Percentiles rank a stretch among this genome's conserved stretches.
These are phyloP conservation scores for Boletellus ananas DNA, from an alignment of 768 basidiomycete genomes.

Conservation along the genomic window DNA sequence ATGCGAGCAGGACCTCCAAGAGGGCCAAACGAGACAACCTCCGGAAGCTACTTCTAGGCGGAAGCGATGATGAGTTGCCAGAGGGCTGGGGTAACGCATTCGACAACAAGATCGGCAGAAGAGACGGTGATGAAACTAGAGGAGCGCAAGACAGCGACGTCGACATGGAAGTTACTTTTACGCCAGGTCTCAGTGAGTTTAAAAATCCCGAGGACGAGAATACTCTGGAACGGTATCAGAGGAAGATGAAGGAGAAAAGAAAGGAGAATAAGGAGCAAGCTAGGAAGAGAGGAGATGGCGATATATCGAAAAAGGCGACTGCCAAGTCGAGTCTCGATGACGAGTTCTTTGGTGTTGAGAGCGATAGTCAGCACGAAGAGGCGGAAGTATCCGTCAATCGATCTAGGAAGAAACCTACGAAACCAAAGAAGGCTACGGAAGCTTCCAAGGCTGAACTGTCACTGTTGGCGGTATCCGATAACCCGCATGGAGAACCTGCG, in stretches of 20 bases:
- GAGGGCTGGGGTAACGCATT: conserved; percentile 75
- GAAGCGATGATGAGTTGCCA: conserved; percentile 62
- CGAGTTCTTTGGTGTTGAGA: conserved; percentile 68
- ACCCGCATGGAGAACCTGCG: conserved; percentile 50
- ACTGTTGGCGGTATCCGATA: conserved; percentile 55
- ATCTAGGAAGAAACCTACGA: conserved; percentile 22
- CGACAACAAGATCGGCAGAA: conserved; percentile 13
- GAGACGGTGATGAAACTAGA: background rate
- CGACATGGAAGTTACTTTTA: conserved; percentile 96
- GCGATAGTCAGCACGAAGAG: conserved; percentile 25
- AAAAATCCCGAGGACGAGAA: conserved; percentile 69
- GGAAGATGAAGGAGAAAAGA: conserved; percentile 87
- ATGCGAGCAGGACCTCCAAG: conserved; percentile 24
- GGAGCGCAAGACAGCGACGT: conserved; percentile 43
- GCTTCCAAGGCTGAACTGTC: conserved; percentile 55
- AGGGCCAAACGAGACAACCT: conserved; percentile 63
- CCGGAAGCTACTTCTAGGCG: conserved; percentile 70
- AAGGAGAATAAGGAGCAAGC: conserved; percentile 71
- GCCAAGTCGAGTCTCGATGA: conserved; percentile 39
- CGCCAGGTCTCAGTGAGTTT: conserved; percentile 67
- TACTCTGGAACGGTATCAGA: conserved; percentile 83
- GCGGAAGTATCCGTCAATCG: conserved; percentile 21
- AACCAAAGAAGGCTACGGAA: conserved; percentile 18
- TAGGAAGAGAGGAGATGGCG: conserved; percentile 36
- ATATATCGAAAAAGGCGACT: conserved; percentile 10